Evolutionary conservation across 371 early-diverging fungal species (phyloP).

Genomic region (Mucor saturninus): DNA sequence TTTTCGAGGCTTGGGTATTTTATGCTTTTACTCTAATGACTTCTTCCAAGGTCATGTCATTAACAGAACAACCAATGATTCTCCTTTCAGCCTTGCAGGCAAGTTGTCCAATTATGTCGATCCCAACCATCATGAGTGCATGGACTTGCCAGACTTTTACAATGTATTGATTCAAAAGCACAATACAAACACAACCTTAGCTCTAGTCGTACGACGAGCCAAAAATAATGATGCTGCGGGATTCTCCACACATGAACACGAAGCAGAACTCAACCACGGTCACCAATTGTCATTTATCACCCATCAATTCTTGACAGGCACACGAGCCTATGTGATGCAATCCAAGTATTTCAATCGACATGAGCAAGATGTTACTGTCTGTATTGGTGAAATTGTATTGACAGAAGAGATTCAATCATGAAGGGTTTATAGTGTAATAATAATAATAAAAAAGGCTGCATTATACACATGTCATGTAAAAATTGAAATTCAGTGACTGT

Average conservation of each 20-base stretch:
- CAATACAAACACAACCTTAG: background rate
- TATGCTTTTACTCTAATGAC: constrained; percentile 24
- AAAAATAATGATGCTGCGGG: constrained; percentile 24
- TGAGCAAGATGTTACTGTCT: constrained; percentile 6
- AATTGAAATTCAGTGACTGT: too few species aligned
- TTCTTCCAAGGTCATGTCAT: constrained; percentile 26
- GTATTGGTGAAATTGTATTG: constrained; percentile 16
- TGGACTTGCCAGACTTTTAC: constrained; percentile 30
- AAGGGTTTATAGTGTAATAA: background rate
- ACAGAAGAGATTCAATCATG: background rate
- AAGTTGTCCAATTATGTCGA: constrained; percentile 18
- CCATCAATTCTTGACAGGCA: constrained; percentile 20
- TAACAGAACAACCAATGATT: background rate
- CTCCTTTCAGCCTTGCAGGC: constrained; percentile 22
- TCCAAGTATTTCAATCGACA: constrained; percentile 15
- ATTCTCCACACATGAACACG: constrained; percentile 18
- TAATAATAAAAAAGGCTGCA: too few species aligned
- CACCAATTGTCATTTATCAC: constrained; percentile 21
- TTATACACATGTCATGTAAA: too few species aligned
- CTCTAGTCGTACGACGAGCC: constrained; percentile 15
- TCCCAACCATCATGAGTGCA: constrained; percentile 30
- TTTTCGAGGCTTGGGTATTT: constrained; percentile 26
- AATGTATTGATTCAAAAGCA: constrained; percentile 15
- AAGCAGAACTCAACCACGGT: constrained; percentile 13
- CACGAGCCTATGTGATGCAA: constrained; percentile 6